These are phyloP conservation scores for Russula foetens DNA, from an alignment of 768 basidiomycete genomes.

Conservation along the genomic window DNA sequence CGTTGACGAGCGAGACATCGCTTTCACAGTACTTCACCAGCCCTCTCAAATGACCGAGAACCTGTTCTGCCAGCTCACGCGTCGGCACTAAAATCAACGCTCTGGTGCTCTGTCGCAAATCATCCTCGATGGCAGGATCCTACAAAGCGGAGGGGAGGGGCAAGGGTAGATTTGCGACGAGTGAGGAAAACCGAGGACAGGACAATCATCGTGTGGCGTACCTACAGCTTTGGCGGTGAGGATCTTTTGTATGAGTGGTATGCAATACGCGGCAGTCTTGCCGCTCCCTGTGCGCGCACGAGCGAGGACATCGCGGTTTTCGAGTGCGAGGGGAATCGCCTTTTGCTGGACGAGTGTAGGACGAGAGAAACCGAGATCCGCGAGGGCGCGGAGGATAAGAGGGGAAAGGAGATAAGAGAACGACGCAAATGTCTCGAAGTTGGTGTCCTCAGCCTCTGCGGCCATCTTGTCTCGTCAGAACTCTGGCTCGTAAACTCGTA, in stretches of 20 bases:
- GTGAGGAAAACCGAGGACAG: not conserved
- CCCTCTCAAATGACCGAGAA: constrained; percentile 54
- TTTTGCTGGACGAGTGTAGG: constrained; percentile 91
- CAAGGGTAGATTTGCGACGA: too few relatives aligned
- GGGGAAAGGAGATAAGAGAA: constrained; percentile 78
- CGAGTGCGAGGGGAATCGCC: constrained; percentile 87
- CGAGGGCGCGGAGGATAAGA: constrained; percentile 80
- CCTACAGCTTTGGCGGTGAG: constrained; percentile 54
- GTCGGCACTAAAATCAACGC: constrained; percentile 84
- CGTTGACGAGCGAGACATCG: constrained; percentile 62
- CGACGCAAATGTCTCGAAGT: constrained; percentile 30
- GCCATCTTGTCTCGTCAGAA: not conserved
- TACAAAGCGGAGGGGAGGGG: not conserved
- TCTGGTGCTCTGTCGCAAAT: constrained; percentile 48
- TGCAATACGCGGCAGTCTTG: constrained; percentile 93
- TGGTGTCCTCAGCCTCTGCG: not conserved
- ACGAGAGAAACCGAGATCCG: constrained; percentile 80
- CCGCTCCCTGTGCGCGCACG: constrained; percentile 93
- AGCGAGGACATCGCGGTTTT: constrained; percentile 85
- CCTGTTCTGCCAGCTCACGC: constrained; percentile 88
- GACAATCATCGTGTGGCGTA: constrained; percentile 3
- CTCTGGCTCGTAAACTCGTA: not conserved
- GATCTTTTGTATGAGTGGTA: constrained; percentile 87
- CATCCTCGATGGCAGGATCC: not conserved
- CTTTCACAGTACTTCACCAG: constrained; percentile 74